Evolutionary conservation across 106 monocot species (phyloP), one percentile per base, ranked within the genome.

Genomic region (Dactylorhiza incarnata): DNA sequence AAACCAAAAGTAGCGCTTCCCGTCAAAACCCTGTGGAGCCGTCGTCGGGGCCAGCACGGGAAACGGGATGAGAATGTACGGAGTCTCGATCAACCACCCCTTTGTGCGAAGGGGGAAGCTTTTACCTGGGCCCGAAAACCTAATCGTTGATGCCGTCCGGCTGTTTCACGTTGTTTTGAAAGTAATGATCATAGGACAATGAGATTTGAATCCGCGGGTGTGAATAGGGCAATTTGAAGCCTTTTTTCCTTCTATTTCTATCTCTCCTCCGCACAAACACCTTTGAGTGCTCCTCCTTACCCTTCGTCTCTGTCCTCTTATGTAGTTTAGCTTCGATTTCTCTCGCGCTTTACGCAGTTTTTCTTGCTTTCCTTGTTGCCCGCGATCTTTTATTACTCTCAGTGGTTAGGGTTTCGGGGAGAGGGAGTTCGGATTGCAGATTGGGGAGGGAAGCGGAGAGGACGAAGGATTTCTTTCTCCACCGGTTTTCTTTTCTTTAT

Each of bases 321-420:
- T 45, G 17, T 69, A 69, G 9, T 19, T 22, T 48, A 49, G 72
- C 72, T 72, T 11, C 10, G 17, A 49, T 48, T 68, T 71, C 48
- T 22, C 49, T 11, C 48, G 14, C 72, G 11, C 49, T 22, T 72
- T 72, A 22, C 48, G 49, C 49, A 22, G 72, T 15, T 72, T 49
- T 49, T 49, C 72, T 48, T 22, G 11, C 15, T 49, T 12, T 44
- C 68, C 11, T 29, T 5, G 6, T 24, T 24, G 51, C 51, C 0
- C 2, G 7, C 51, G 51, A 9, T 24, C 66, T 67, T 24, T 9
- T 24, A 10, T 49, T 15, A 19, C 47, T 72, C 47, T 17, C 45
- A 69, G 22, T 49, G 72, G 49, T 72, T 72, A 72, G 72, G 72
- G 72, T 48, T 71, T 71, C 20, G 20, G 71, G n/a, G 46, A 45